Base-by-base conservation (phyloP, 139 green algal species). In the Astrephomene gubernaculifera region DNA sequence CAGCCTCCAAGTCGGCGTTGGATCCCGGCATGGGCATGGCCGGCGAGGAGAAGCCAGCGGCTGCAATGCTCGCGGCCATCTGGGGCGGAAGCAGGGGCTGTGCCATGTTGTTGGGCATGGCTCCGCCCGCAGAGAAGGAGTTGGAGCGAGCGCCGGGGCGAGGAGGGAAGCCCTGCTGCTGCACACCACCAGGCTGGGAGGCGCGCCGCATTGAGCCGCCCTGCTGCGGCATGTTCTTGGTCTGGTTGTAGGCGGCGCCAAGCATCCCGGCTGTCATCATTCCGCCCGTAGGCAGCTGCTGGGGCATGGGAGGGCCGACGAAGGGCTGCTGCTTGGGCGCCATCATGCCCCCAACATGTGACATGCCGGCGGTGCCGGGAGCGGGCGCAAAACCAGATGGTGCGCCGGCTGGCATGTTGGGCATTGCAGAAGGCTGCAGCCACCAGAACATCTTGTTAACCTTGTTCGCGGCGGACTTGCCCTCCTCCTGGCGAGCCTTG, bases 361-460 rank as follows among this genome's bases (percentile, higher is more conserved):
- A n/a, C 76, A 71, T 64, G 71, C 71, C 44, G 33, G 61, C 38
- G 36, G 29, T 39, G 19, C 38, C 57, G 43, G 54, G 57, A 7
- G 38, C 22, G 25, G 33, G 9, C 19, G 35, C 73, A 21, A 61
- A 71, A 5, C 53, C 54, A 22, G 27, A 2, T 0, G 75, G 12
- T 2, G 39, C 61, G 14, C 22, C 41, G 17, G 33, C 25, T 4
- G 76, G 53, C 76, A 73, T 45, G 22, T 61, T 71, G 2, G 82
- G 82, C 49, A 82, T 44, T 5, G 71, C 82, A 0, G 82, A 81
- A 4, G 82, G 82, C 72, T 87, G 82, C 38, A 88, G 73, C 73
- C 73, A 88, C 85, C 85, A 89, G 60, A 89, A 82, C 76, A 89
- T 89, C 60, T 89, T 89, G 78, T 89, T 89, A n/a, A 89, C 53